Percentiles rank a stretch among this genome's conserved stretches.
Evolutionary conservation across 768 basidiomycete genomes (phyloP).

Genomic region (Leucosporidium creatinivorum): DNA sequence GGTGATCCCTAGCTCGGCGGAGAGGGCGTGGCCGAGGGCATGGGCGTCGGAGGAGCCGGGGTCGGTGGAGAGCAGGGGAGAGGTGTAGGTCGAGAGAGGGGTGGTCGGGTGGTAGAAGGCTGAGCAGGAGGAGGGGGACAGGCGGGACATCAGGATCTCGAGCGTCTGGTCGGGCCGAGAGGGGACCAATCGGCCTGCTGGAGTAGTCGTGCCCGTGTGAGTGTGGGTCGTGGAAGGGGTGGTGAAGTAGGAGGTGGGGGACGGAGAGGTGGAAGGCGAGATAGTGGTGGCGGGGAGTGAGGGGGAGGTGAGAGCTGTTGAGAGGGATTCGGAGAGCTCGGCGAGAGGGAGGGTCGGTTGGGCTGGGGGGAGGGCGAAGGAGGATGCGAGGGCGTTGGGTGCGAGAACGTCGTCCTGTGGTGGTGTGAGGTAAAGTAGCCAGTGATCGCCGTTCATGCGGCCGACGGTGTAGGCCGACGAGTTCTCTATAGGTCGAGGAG

Average conservation of each 20-base stretch:
- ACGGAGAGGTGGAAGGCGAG: constrained; percentile 13
- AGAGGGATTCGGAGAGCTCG: constrained; percentile 30
- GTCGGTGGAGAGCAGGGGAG: constrained; percentile 11
- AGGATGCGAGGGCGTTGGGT: constrained; percentile 29
- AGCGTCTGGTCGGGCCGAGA: constrained; percentile 74
- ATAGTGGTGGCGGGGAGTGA: constrained; percentile 19
- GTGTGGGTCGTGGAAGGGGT: constrained; percentile 1
- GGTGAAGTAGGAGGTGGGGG: constrained; percentile 20
- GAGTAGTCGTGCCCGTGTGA: background rate
- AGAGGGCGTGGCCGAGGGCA: constrained; percentile 52
- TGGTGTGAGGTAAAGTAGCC: constrained; percentile 85
- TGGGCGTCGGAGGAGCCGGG: constrained; percentile 48
- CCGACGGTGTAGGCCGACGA: constrained; percentile 95
- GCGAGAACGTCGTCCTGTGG: constrained; percentile 47
- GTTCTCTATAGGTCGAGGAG: too few relatives aligned
- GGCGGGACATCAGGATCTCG: constrained; percentile 94
- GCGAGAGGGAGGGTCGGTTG: constrained; percentile 31
- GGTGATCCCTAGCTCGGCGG: constrained; percentile 66
- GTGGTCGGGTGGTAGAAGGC: constrained; percentile 60
- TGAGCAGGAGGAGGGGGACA: constrained; percentile 64
- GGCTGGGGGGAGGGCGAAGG: constrained; percentile 30
- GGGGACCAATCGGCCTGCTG: background rate
- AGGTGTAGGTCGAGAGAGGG: constrained; percentile 35
- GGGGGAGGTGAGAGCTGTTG: constrained; percentile 12
- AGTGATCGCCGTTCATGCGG: constrained; percentile 96